These are phyloP conservation scores for Conticribra weissflogii DNA, from an alignment of 108 stramenopile species.

Conservation along the genomic window DNA sequence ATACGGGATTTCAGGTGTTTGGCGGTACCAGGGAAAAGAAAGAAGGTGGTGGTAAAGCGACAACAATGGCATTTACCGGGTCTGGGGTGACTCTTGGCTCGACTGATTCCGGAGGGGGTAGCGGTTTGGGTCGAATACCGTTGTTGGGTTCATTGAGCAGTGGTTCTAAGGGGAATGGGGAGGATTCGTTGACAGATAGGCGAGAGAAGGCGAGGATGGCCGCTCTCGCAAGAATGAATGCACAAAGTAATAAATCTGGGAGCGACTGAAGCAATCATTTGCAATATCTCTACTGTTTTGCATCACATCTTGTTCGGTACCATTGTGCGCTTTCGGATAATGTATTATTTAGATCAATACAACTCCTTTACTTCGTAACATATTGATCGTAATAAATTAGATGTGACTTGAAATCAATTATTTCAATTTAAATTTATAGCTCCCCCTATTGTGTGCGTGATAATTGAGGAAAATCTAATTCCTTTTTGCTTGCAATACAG, in stretches of 20 bases:
- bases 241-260: conserved; percentile 15
- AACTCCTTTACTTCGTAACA: too few relatives aligned
- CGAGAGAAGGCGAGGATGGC: conserved; percentile 82
- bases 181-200: conserved; percentile 77
- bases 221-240: conserved; percentile 74
- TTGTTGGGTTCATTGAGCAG: conserved; percentile 40
- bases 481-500: conserved; percentile 33
- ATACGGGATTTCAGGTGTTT: conserved; percentile 40
- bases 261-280: too few relatives aligned
- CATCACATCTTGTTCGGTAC: too few relatives aligned
- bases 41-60: conserved; percentile 25
- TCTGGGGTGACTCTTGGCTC: conserved; percentile 57
- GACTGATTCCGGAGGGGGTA: conserved; percentile 17
- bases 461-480: conserved; percentile 9
- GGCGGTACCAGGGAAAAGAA: conserved; percentile 50
- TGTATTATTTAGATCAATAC: too few relatives aligned
- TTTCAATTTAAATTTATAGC: neutral
- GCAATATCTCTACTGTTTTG: too few relatives aligned
- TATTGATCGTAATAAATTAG: too few relatives aligned
- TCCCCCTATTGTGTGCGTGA: neutral
- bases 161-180: conserved; percentile 13
- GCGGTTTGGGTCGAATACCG: conserved; percentile 19
- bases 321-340: too few relatives aligned
- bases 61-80: conserved; percentile 54
- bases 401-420: too few relatives aligned